Percentiles rank a stretch among this genome's conserved stretches.
phyloP scores from a whole-genome alignment of 495 filamentous ascomycete species.

The Hypoxylon perforatum region DNA sequence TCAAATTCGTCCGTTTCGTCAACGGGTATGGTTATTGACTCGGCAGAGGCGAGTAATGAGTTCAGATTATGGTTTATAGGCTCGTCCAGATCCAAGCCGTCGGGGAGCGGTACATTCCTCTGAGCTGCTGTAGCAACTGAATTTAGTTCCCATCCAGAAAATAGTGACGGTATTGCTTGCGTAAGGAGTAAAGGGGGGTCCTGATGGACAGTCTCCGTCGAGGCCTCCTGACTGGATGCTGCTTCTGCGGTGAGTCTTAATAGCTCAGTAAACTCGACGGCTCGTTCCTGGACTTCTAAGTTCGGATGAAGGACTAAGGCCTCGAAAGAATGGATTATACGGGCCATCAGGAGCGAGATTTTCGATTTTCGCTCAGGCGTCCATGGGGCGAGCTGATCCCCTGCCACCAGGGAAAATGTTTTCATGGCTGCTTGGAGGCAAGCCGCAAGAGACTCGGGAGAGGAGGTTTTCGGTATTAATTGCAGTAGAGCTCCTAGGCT shows the following conservation, averaged over 20 bases:
- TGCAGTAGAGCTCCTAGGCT: slow-evolving; percentile 80
- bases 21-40: slow-evolving; percentile 62
- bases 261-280: slow-evolving; percentile 90
- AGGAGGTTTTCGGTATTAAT: slow-evolving; percentile 65
- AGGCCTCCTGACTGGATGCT: slow-evolving; percentile 69
- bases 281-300: slow-evolving; percentile 94
- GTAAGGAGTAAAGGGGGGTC: slow-evolving; percentile 84
- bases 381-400: slow-evolving; percentile 67
- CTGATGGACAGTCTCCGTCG: slow-evolving; percentile 61
- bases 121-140: slow-evolving; percentile 88
- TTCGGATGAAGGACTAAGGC: slow-evolving; percentile 80
- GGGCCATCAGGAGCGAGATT: slow-evolving; percentile 77
- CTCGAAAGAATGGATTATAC: slow-evolving; percentile 84
- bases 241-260: slow-evolving; percentile 87
- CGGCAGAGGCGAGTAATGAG: slow-evolving; percentile 69
- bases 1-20: slow-evolving; percentile 72
- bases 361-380: slow-evolving; percentile 73
- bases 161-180: slow-evolving; percentile 87
- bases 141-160: slow-evolving; percentile 86
- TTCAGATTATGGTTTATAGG: slow-evolving; percentile 83
- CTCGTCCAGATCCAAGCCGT: slow-evolving; percentile 76
- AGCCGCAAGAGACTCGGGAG: slow-evolving; percentile 71
- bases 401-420: slow-evolving; percentile 74
- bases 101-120: slow-evolving; percentile 83
- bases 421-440: slow-evolving; percentile 91